phyloP scores from a whole-genome alignment of 768 basidiomycete species.

The Rhodotorula babjevae region DNA sequence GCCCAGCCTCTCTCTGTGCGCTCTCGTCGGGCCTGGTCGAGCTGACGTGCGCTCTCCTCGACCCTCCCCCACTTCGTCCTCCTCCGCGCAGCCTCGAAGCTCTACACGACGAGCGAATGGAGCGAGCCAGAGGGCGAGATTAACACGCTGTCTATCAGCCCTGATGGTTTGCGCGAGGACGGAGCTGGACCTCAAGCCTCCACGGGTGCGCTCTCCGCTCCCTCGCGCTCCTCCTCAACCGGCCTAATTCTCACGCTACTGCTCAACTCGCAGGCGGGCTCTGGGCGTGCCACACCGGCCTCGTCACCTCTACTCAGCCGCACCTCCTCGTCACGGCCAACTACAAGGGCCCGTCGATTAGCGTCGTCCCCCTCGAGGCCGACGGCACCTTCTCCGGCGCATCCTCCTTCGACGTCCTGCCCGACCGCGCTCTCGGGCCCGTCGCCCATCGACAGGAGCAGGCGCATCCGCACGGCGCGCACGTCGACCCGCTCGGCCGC shows the following conservation, averaged over 20 bases:
- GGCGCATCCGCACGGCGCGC: conserved; percentile 35
- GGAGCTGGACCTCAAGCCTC: not conserved
- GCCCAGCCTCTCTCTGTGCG: not conserved
- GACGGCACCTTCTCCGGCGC: conserved; percentile 6
- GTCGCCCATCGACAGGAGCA: conserved; percentile 11
- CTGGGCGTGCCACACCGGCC: conserved; percentile 15
- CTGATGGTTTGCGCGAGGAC: not conserved
- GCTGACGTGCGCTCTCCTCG: too few relatives aligned
- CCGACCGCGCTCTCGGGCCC: not conserved
- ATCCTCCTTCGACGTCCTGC: not conserved
- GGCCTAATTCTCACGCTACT: too few relatives aligned
- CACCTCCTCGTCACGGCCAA: conserved; percentile 14
- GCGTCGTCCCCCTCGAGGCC: conserved; percentile 1
- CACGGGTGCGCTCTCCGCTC: not conserved
- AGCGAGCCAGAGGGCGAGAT: too few relatives aligned
- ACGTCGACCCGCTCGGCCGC: conserved; percentile 12
- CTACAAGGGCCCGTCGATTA: conserved; percentile 20
- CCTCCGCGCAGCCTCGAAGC: too few relatives aligned
- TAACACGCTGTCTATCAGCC: too few relatives aligned
- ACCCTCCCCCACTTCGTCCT: too few relatives aligned
- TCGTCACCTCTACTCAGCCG: not conserved
- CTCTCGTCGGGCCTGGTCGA: too few relatives aligned
- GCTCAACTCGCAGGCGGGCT: conserved; percentile 5
- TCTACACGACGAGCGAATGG: too few relatives aligned
- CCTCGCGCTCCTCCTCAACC: too few relatives aligned